These are phyloP conservation scores for Termitomyces sp. DNA, from an alignment of 768 basidiomycete genomes.

Conservation along the genomic window DNA sequence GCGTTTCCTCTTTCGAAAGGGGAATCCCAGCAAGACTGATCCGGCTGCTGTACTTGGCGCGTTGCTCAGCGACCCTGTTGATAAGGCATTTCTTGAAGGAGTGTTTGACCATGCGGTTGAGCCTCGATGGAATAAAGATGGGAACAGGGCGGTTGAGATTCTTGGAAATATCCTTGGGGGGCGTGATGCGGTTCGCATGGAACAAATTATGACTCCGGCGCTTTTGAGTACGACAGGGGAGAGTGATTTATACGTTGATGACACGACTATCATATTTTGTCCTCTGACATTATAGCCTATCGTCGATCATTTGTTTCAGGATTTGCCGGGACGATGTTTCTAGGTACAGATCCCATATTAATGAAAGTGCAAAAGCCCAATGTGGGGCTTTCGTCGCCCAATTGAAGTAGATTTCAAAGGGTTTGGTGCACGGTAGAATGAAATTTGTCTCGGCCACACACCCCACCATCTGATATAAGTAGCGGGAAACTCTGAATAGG, in stretches of 20 bases:
- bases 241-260: constrained; percentile 13
- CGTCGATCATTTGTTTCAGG: not conserved
- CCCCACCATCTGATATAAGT: too few species aligned
- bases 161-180: constrained; percentile 16
- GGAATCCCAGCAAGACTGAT: constrained; percentile 6
- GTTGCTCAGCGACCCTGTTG: constrained; percentile 8
- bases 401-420: too few species aligned
- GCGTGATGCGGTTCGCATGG: constrained; percentile 7
- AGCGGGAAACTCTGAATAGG: too few species aligned
- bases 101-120: constrained; percentile 13
- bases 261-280: constrained; percentile 11
- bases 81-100: not conserved
- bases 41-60: constrained; percentile 9
- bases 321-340: not conserved
- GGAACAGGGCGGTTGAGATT: constrained; percentile 13
- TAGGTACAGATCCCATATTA: not conserved
- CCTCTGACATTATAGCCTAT: constrained; percentile 1
- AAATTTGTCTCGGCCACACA: too few species aligned
- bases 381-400: too few species aligned
- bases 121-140: constrained; percentile 10
- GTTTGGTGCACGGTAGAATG: too few species aligned
- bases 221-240: constrained; percentile 7
- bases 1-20: constrained; percentile 12
- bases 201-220: constrained; percentile 8
- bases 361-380: too few species aligned